Evolutionary conservation across 2,329 filamentous ascomycete genomes (phyloP).

Genomic region (Kalmusia sp.): DNA sequence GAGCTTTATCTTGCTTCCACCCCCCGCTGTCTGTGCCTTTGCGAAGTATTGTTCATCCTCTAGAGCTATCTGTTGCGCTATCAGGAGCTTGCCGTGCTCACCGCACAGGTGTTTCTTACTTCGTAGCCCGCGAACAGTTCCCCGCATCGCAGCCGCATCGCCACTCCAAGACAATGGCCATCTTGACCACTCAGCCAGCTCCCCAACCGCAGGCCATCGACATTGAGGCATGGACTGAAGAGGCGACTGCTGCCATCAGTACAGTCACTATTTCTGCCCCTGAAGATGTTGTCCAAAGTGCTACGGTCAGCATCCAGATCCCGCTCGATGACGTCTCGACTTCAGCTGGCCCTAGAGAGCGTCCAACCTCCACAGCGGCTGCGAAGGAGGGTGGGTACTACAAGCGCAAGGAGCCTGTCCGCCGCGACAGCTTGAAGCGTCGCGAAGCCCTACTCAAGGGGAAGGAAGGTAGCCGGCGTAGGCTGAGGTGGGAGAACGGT

Average conservation of each 20-base stretch:
- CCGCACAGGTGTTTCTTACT: conserved; percentile 1
- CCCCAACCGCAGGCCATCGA: conserved; percentile 41
- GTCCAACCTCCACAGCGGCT: conserved; percentile 35
- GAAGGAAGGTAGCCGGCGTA: conserved; percentile 85
- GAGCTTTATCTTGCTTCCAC: conserved; percentile 14
- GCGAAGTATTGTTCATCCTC: not conserved
- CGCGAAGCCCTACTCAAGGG: conserved; percentile 84
- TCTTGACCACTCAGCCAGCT: conserved; percentile 31
- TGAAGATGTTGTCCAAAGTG: conserved; percentile 53
- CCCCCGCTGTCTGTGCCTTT: not conserved
- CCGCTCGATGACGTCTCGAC: conserved; percentile 69
- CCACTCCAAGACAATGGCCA: conserved; percentile 37
- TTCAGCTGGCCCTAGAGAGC: conserved; percentile 23
- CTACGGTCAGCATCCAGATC: conserved; percentile 72
- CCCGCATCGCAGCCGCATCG: not conserved
- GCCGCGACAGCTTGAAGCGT: conserved; percentile 67
- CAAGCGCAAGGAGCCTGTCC: conserved; percentile 61
- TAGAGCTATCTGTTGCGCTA: not conserved
- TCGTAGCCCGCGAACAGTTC: not conserved
- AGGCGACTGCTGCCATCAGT: conserved; percentile 52
- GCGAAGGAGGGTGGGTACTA: conserved; percentile 55
- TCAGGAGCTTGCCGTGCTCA: conserved; percentile 2
- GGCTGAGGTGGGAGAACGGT: conserved; percentile 97
- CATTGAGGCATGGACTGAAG: conserved; percentile 58
- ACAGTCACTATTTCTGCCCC: conserved; percentile 48